These are phyloP conservation scores for Coemansia sp. DNA, from an alignment of 192 early-diverging fungal genomes.

Conservation along the genomic window DNA sequence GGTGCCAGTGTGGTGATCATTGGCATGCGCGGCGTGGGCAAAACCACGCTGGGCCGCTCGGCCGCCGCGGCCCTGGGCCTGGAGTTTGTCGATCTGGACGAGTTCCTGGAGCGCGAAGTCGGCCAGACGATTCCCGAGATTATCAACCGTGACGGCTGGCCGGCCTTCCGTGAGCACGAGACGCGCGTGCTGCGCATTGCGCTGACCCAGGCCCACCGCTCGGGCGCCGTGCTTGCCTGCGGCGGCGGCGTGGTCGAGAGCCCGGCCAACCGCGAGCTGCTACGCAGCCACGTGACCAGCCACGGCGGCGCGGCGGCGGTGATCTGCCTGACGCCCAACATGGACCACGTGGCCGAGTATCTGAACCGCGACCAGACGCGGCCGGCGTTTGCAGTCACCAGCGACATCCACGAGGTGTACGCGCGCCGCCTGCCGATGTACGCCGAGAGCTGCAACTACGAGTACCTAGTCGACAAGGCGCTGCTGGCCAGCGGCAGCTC, in stretches of 20 bases:
- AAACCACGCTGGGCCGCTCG: slow-evolving; percentile 77
- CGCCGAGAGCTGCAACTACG: slow-evolving; percentile 71
- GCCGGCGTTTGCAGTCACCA: slow-evolving; percentile 70
- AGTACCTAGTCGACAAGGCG: slow-evolving; percentile 67
- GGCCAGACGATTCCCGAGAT: slow-evolving; percentile 75
- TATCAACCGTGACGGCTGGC: slow-evolving; percentile 77
- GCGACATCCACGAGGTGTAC: slow-evolving; percentile 76
- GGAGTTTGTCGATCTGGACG: slow-evolving; percentile 87
- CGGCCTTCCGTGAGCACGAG: slow-evolving; percentile 82
- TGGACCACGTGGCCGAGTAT: slow-evolving; percentile 75
- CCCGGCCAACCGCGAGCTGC: slow-evolving; percentile 57
- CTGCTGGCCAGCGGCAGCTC: slow-evolving; percentile 11
- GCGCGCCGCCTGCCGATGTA: slow-evolving; percentile 72
- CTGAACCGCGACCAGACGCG: slow-evolving; percentile 76
- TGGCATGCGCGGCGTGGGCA: slow-evolving; percentile 98
- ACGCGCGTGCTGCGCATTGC: slow-evolving; percentile 58
- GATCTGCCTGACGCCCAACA: slow-evolving; percentile 71
- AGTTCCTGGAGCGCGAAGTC: slow-evolving; percentile 67
- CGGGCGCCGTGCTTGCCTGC: slow-evolving; percentile 74
- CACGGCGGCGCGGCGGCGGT: slow-evolving; percentile 56
- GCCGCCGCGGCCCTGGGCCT: slow-evolving; percentile 65
- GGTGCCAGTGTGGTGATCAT: slow-evolving; percentile 82
- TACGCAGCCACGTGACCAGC: slow-evolving; percentile 59
- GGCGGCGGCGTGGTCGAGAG: slow-evolving; percentile 96
- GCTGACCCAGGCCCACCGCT: slow-evolving; percentile 55